Conservation (phyloP, 208 protist genomes). For the Leishmania amazonensis region DNA sequence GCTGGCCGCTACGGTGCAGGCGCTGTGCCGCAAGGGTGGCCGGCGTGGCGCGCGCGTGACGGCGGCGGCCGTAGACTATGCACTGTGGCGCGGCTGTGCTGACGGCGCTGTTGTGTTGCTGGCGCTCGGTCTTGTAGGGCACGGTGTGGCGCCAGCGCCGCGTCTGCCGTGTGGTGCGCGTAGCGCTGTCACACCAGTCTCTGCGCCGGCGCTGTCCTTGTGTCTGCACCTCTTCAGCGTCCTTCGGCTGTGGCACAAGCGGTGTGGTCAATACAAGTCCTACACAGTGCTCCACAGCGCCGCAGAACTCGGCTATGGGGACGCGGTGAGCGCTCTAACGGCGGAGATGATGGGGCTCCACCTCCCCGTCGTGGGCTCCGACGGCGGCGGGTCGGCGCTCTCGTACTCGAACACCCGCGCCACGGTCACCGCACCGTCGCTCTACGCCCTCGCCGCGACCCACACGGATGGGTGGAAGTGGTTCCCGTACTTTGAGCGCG, state of each 20-base stretch:
- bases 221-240: conserved; percentile 12
- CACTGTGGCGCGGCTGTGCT: conserved; percentile 43
- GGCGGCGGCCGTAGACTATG: conserved; percentile 59
- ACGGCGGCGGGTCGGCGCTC: conserved; percentile 4
- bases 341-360: conserved; percentile 39
- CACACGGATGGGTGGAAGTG: conserved; percentile 32
- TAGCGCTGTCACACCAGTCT: neutral
- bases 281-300: conserved; percentile 79
- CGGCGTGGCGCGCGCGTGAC: conserved; percentile 15
- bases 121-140: conserved; percentile 48
- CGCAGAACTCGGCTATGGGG: conserved; percentile 49
- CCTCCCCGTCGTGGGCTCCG: conserved; percentile 1
- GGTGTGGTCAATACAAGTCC: conserved; percentile 10
- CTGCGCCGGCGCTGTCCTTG: neutral
- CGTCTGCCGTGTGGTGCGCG: conserved; percentile 9
- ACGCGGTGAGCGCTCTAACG: conserved; percentile 41
- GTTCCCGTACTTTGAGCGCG: conserved; percentile 44
- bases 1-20: conserved; percentile 26
- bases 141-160: conserved; percentile 21
- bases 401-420: conserved; percentile 4
- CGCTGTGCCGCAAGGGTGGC: conserved; percentile 22
- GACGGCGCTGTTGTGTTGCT: conserved; percentile 65
- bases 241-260: conserved; percentile 24
- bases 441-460: conserved; percentile 48
- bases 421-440: conserved; percentile 35